Evolutionary conservation across 1,139 yeast genomes (phyloP).

Genomic region (Candida sojae): DNA sequence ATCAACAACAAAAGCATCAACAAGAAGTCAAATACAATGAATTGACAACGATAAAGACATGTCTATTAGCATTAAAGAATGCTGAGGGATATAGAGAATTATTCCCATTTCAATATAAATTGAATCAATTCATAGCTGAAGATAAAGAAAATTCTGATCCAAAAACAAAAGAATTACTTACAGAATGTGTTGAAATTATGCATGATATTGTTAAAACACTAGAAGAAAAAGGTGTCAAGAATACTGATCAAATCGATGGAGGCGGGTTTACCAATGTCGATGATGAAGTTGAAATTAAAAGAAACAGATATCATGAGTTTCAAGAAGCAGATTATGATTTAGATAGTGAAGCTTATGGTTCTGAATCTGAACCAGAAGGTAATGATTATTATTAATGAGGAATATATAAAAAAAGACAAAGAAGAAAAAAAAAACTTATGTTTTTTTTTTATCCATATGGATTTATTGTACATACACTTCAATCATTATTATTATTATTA

Average conservation of each 20-base stretch:
- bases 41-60: conserved; percentile 83
- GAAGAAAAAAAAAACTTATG: not conserved
- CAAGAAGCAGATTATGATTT: conserved; percentile 51
- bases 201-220: conserved; percentile 89
- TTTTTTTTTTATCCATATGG: not conserved
- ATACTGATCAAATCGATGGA: conserved; percentile 20
- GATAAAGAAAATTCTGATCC: not conserved
- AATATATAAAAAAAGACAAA: too few species aligned
- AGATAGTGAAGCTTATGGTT: conserved; percentile 37
- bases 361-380: conserved; percentile 41
- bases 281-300: conserved; percentile 47
- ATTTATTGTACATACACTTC: not conserved
- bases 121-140: conserved; percentile 41
- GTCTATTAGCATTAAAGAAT: conserved; percentile 83
- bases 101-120: conserved; percentile 92
- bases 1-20: not conserved
- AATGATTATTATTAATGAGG: conserved; percentile 42
- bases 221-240: conserved; percentile 61
- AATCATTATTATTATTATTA: not conserved
- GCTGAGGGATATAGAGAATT: conserved; percentile 93
- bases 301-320: conserved; percentile 46
- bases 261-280: conserved; percentile 23
- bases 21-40: conserved; percentile 64
- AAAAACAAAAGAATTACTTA: conserved; percentile 66
- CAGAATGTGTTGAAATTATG: conserved; percentile 91